Conservation (phyloP, 2,329 filamentous ascomycete genomes). For the Colletotrichum australisinense region DNA sequence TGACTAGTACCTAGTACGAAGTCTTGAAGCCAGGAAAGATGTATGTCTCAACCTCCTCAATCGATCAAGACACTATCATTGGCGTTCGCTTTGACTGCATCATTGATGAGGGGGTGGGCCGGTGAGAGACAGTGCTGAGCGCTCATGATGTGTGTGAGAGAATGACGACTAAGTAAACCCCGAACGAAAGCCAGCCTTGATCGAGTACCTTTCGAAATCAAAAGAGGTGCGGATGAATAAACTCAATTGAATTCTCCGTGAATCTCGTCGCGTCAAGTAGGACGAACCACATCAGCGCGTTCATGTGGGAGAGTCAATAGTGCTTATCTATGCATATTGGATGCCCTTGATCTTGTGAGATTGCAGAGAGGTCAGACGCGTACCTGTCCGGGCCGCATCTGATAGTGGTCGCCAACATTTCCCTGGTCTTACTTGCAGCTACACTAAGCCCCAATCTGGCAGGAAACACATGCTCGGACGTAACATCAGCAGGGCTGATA, state of each 20-base stretch:
- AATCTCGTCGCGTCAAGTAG: neutral
- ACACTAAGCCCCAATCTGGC: slow-evolving; percentile 14
- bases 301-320: neutral
- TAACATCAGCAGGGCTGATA: slow-evolving; percentile 17
- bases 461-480: slow-evolving; percentile 7
- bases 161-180: neutral
- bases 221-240: neutral
- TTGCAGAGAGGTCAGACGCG: neutral
- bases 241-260: no score
- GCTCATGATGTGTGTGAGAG: neutral
- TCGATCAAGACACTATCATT: neutral
- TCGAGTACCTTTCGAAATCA: neutral
- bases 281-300: neutral
- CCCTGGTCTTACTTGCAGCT: slow-evolving; percentile 16
- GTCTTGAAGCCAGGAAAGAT: neutral
- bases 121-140: neutral
- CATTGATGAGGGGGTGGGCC: neutral
- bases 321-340: neutral
- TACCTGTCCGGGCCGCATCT: neutral
- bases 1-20: neutral
- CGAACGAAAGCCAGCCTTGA: neutral
- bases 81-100: neutral
- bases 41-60: neutral
- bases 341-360: neutral
- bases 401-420: neutral